Evolutionary conservation across 768 basidiomycete species (phyloP).

Genomic region (Phlebiopsis flavidoalba): DNA sequence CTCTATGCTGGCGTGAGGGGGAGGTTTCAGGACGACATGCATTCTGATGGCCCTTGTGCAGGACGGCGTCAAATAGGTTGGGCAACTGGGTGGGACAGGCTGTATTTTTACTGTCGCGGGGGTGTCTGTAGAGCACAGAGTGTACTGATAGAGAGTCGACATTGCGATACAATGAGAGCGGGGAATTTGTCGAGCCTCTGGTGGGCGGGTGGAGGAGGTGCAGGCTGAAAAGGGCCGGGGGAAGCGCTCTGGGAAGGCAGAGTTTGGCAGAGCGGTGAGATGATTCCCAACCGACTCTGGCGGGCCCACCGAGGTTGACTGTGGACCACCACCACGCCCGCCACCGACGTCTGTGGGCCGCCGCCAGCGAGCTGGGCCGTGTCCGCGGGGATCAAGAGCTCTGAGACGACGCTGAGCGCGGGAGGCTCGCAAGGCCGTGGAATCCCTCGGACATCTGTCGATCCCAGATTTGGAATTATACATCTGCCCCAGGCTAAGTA

Average conservation of each 20-base stretch:
- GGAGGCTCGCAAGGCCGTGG: conserved; percentile 4
- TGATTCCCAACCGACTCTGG: conserved; percentile 3
- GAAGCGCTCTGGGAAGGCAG: conserved; percentile 11
- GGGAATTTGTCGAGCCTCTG: too few species aligned
- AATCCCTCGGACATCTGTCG: conserved; percentile 10
- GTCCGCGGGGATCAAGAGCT: background rate
- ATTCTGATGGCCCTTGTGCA: too few species aligned
- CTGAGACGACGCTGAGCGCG: background rate
- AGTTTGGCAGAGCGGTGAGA: conserved; percentile 6
- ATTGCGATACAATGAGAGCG: too few species aligned
- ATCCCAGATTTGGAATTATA: background rate
- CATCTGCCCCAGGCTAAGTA: background rate
- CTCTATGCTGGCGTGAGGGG: background rate
- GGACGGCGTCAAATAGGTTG: too few species aligned
- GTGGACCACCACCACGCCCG: background rate
- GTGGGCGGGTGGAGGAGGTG: background rate
- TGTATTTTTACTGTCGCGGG: too few species aligned
- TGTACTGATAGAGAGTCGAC: too few species aligned
- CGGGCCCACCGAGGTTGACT: background rate
- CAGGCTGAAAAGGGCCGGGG: background rate
- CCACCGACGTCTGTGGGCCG: background rate
- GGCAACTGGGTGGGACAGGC: too few species aligned
- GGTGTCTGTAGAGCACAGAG: too few species aligned
- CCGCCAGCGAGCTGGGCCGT: background rate
- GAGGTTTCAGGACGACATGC: background rate